Conservation (phyloP, 2,329 filamentous ascomycete species). For the Diplodia intermedia region DNA sequence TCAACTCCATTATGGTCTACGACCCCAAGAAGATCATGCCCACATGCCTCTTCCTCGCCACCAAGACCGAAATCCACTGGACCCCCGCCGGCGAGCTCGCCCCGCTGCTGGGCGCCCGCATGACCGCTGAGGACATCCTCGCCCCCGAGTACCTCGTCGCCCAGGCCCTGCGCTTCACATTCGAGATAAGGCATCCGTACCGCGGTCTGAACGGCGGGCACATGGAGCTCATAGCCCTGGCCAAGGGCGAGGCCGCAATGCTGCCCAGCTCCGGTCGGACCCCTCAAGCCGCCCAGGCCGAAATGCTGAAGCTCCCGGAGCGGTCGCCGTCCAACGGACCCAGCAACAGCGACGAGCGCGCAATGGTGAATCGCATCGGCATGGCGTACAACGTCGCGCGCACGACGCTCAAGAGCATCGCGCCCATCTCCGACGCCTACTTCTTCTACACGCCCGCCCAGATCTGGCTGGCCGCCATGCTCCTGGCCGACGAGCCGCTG, state of each 20-base stretch:
- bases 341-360: constrained; percentile 29
- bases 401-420: constrained; percentile 63
- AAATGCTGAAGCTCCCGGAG: constrained; percentile 42
- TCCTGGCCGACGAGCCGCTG: constrained; percentile 74
- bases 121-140: constrained; percentile 80
- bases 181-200: constrained; percentile 91
- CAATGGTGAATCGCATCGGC: constrained; percentile 57
- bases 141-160: constrained; percentile 92
- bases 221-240: constrained; percentile 77
- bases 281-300: constrained; percentile 39
- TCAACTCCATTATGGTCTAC: constrained; percentile 96
- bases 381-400: constrained; percentile 69
- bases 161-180: constrained; percentile 89
- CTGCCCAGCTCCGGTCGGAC: constrained; percentile 37
- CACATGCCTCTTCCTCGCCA: constrained; percentile 89
- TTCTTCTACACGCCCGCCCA: constrained; percentile 95
- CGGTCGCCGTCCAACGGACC: constrained; percentile 30
- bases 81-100: constrained; percentile 71
- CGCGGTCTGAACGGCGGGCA: constrained; percentile 84
- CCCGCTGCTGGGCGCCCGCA: constrained; percentile 64
- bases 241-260: constrained; percentile 63
- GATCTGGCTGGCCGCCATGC: constrained; percentile 84
- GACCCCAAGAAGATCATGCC: constrained; percentile 88
- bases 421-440: constrained; percentile 91
- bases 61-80: constrained; percentile 88